Evolutionary conservation across 176 grass and related monocot species (phyloP), one percentile per base, ranked within the genome.

Genomic region (Avena atlantica): DNA sequence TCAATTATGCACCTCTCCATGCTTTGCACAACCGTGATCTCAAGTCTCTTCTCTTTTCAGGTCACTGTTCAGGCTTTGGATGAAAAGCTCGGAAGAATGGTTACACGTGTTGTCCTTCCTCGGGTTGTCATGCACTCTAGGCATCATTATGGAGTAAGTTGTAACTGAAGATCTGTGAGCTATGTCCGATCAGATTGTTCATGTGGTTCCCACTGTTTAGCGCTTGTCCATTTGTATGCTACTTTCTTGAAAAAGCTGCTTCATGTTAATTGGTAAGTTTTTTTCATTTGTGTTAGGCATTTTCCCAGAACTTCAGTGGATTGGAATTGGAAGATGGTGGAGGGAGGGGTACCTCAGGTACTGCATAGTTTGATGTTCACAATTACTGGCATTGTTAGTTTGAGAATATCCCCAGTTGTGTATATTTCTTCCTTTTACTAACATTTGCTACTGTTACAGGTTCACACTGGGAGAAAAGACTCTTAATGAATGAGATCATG

Each of bases 401-500:
- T 83, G 62, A n/a, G 14, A 63, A 76, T 58, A 52, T 15, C 9
- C 85, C 51, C 21, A 59, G 53, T 69, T 84, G 42, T 62, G 31
- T 70, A 62, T 53, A 20, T 79, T 81, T 74, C 60, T 42, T n/a
- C 6, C 45, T 40, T 59, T 56, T 29, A 68, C 79, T 90, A 73
- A 64, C 34, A 59, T 73, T 81, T 82, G 17, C 15, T 50, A 47
- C 72, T 45, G 16, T 63, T 63, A 73, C 84, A 99, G 97, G 97
- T 79, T 99, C 97, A 10, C 97, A 99, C 51, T 99, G 97, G 97
- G 97, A 99, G 89, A 99, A 99, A 88, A 94, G 97, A 76, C 90
- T 99, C 51, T 79, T 99, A 81, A 99, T 99, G 97, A 99, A 99
- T 81, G 97, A 99, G 78, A 99, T 99, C 76, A 99, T 99, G 97